Percentiles rank a stretch among this genome's conserved stretches.
phyloP scores from a whole-genome alignment of 2,329 filamentous ascomycete genomes.

The Calonectria pteridis region DNA sequence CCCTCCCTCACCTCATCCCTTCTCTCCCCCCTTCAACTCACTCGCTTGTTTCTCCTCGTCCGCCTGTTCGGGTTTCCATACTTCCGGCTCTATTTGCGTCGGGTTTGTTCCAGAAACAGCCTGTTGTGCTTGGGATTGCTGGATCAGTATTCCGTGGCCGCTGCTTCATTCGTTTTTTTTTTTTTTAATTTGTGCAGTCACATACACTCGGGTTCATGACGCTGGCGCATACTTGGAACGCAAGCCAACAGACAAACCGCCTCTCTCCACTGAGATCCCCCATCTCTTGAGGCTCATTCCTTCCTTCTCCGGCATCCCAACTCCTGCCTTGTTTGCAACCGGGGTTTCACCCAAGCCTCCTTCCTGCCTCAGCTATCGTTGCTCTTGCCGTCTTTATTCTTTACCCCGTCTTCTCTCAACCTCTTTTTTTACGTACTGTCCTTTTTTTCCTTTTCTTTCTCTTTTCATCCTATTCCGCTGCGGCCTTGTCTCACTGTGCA shows the following conservation, averaged over 20 bases:
- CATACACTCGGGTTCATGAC: not conserved
- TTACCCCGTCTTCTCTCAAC: slow-evolving; percentile 24
- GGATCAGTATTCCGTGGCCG: not conserved
- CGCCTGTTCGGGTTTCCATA: not conserved
- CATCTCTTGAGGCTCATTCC: not conserved
- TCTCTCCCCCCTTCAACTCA: not conserved
- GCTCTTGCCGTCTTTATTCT: slow-evolving; percentile 30
- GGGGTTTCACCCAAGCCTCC: not conserved
- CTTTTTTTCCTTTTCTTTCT: not conserved
- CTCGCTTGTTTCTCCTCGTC: not conserved
- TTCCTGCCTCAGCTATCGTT: not conserved
- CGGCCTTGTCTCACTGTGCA: not conserved
- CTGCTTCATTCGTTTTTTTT: not conserved
- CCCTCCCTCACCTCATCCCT: not conserved
- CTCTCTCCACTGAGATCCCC: not conserved
- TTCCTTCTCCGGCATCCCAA: not conserved
- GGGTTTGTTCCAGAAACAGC: not conserved
- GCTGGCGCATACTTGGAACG: not conserved
- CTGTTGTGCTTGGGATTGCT: not conserved
- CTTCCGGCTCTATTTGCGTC: not conserved
- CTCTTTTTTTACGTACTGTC: slow-evolving; percentile 17
- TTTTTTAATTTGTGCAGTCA: not conserved
- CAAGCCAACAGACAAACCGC: not conserved
- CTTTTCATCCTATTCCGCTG: not conserved
- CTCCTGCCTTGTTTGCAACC: not conserved